Evolutionary conservation across 176 grass and related monocot species (phyloP).

Genomic region (Aegilops sharonensis): DNA sequence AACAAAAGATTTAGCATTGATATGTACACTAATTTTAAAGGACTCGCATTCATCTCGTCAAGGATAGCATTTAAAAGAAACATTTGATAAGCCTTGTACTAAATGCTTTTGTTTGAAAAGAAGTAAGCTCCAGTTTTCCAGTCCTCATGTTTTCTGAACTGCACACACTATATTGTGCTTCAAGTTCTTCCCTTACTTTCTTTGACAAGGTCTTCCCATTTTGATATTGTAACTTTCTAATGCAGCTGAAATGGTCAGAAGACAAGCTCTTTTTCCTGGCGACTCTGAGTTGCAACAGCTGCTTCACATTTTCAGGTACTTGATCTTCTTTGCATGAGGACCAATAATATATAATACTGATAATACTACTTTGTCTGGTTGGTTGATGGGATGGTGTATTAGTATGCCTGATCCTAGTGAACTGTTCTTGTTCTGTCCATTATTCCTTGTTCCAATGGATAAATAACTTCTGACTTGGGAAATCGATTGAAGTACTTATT

Average conservation of each 20-base stretch:
- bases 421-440: background rate
- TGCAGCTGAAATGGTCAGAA: slow-evolving; percentile 94
- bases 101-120: background rate
- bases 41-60: background rate
- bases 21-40: background rate
- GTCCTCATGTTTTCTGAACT: background rate
- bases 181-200: background rate
- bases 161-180: background rate
- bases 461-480: background rate
- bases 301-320: slow-evolving; percentile 93
- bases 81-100: background rate
- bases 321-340: background rate
- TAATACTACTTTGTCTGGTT: background rate
- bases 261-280: slow-evolving; percentile 81
- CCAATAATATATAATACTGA: background rate
- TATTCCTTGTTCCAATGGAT: background rate
- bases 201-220: background rate
- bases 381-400: background rate
- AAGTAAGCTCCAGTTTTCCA: background rate
- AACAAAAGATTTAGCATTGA: background rate
- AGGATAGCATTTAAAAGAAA: background rate
- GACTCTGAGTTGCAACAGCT: slow-evolving; percentile 95
- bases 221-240: slow-evolving; percentile 17
- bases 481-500: background rate
- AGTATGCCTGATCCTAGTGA: slow-evolving; percentile 1